Conservation (phyloP, 352 stramenopile species). For the Phytophthora quininea region DNA sequence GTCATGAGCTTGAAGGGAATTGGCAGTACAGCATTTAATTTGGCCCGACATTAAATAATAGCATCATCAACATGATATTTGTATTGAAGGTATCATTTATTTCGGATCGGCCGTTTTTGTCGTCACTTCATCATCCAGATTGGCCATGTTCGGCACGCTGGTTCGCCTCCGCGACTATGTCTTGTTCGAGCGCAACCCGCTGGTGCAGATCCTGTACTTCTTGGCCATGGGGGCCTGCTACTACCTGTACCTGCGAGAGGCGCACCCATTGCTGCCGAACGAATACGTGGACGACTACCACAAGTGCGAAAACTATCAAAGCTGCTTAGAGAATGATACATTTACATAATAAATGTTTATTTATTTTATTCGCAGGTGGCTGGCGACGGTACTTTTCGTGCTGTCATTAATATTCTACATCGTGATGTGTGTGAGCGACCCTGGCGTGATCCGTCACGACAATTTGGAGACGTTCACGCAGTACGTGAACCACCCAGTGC, state of each 20-base stretch:
- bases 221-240: conserved; percentile 71
- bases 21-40: no score
- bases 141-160: conserved; percentile 31
- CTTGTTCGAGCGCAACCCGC: conserved; percentile 67
- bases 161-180: conserved; percentile 60
- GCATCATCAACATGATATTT: no score
- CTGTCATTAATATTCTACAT: conserved; percentile 67
- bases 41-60: no score
- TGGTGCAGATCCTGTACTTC: conserved; percentile 86
- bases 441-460: conserved; percentile 68
- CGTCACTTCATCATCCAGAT: background rate
- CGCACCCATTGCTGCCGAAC: conserved; percentile 66
- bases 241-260: conserved; percentile 72
- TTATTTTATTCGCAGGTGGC: conserved; percentile 35
- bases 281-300: conserved; percentile 63
- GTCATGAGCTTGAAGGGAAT: no score
- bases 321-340: background rate
- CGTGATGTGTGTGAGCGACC: conserved; percentile 70
- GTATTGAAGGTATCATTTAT: no score
- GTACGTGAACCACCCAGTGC: conserved; percentile 80
- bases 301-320: conserved; percentile 42
- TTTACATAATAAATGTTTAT: conserved; percentile 1
- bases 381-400: conserved; percentile 59
- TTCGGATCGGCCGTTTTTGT: no score
- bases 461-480: conserved; percentile 59